Conservation (phyloP, 768 basidiomycete genomes). For the Cystobasidium ongulense region DNA sequence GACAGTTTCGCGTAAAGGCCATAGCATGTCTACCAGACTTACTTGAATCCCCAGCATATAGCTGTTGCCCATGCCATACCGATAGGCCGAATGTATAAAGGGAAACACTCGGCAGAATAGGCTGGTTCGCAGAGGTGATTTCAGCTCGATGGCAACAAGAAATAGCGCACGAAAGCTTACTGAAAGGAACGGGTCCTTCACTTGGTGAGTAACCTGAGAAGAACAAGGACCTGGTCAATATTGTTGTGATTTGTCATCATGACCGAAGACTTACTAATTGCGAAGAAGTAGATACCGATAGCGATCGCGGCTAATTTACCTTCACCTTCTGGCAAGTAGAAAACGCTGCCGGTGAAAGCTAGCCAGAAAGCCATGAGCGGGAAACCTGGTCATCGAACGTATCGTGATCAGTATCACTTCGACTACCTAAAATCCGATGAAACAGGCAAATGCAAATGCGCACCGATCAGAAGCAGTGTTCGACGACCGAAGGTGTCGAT, state of each 20-base stretch:
- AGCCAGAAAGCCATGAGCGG: conserved; percentile 70
- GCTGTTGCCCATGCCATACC: conserved; percentile 38
- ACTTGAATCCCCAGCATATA: conserved; percentile 18
- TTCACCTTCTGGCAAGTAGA: conserved; percentile 45
- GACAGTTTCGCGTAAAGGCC: neutral
- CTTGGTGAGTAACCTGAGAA: conserved; percentile 33
- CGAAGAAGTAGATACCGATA: conserved; percentile 36
- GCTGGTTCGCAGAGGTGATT: conserved; percentile 29
- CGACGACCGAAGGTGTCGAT: conserved; percentile 58
- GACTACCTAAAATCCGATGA: neutral
- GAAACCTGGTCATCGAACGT: conserved; percentile 52
- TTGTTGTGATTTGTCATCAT: neutral
- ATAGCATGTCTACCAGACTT: neutral
- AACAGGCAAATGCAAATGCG: neutral
- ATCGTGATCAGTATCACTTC: neutral
- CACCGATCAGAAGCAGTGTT: conserved; percentile 56
- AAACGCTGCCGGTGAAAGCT: conserved; percentile 55
- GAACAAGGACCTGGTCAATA: neutral
- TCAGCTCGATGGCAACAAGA: neutral
- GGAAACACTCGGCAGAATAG: conserved; percentile 41
- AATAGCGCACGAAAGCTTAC: neutral
- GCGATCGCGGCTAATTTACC: conserved; percentile 40
- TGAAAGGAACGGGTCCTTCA: conserved; percentile 34
- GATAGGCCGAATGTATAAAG: conserved; percentile 39
- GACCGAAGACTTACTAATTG: conserved; percentile 3